Conservation (phyloP, 345 rosid genomes). For the Salix exigua region DNA sequence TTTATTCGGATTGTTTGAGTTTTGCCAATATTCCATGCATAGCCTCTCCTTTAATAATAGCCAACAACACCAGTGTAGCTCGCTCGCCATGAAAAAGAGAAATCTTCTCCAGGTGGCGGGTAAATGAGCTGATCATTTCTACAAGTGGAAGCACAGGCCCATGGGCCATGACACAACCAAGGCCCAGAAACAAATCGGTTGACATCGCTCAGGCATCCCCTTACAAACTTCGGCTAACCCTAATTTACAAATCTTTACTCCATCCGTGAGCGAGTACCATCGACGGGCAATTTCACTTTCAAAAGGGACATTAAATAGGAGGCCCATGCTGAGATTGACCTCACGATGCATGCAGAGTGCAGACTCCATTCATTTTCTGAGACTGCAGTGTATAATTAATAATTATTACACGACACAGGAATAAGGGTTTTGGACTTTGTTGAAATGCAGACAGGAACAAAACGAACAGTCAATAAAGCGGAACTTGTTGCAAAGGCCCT, state of each 20-base stretch:
- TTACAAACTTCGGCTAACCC: no score
- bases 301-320: constrained; percentile 19
- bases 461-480: constrained; percentile 21
- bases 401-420: constrained; percentile 21
- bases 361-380: constrained; percentile 12
- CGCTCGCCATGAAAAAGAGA: no score
- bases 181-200: background rate
- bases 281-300: background rate
- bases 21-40: no score
- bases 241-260: no score
- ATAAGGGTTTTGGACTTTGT: constrained; percentile 22
- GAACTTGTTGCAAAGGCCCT: constrained; percentile 13
- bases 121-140: no score
- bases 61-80: no score
- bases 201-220: background rate
- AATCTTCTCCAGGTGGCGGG: no score
- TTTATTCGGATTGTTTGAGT: no score
- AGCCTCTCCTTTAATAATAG: no score
- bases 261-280: no score
- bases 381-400: constrained; percentile 20
- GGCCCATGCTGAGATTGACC: constrained; percentile 44
- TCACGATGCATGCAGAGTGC: constrained; percentile 25
- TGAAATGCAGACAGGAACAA: constrained; percentile 20
- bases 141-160: no score
- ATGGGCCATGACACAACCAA: no score